phyloP scores from a whole-genome alignment of 2,329 filamentous ascomycete genomes.

The Ophiostoma populinum region DNA sequence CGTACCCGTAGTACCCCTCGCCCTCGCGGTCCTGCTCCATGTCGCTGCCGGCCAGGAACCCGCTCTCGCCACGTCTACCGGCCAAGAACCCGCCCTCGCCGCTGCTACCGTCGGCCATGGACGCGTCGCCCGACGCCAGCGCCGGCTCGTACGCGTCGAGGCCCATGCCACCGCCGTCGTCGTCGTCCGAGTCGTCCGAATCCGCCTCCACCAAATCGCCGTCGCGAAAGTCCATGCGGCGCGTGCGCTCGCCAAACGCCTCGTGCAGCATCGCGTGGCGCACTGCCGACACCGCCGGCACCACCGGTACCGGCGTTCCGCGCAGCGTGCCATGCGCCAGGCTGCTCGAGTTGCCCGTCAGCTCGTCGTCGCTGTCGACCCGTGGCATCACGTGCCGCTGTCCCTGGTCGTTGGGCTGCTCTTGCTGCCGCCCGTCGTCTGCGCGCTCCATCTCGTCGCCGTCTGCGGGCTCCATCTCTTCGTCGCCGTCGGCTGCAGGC shows the following conservation, averaged over 20 bases:
- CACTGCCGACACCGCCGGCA: too few relatives aligned
- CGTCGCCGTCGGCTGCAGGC: background rate
- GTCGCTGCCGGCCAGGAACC: too few relatives aligned
- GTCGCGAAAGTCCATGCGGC: background rate
- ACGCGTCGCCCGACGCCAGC: too few relatives aligned
- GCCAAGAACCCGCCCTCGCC: conserved; percentile 9
- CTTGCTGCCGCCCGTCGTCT: too few relatives aligned
- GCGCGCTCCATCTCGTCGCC: conserved; percentile 9
- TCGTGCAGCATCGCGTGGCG: too few relatives aligned
- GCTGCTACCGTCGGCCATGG: too few relatives aligned
- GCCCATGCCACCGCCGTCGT: background rate
- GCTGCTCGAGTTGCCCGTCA: background rate
- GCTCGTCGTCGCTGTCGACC: too few relatives aligned
- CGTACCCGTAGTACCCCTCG: conserved; percentile 3
- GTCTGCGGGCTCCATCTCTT: conserved; percentile 5
- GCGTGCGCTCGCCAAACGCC: too few relatives aligned
- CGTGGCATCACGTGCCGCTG: too few relatives aligned
- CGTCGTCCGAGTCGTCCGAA: background rate
- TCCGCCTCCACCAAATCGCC: background rate
- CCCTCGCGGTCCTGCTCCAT: conserved; percentile 3
- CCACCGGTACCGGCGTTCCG: too few relatives aligned
- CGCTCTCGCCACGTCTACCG: too few relatives aligned
- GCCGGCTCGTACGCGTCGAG: background rate
- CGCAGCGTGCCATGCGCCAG: background rate
- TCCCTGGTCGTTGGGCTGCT: too few relatives aligned